Base-by-base conservation (phyloP, 1,139 yeast species). In the Tardiomyces blankii region DNA sequence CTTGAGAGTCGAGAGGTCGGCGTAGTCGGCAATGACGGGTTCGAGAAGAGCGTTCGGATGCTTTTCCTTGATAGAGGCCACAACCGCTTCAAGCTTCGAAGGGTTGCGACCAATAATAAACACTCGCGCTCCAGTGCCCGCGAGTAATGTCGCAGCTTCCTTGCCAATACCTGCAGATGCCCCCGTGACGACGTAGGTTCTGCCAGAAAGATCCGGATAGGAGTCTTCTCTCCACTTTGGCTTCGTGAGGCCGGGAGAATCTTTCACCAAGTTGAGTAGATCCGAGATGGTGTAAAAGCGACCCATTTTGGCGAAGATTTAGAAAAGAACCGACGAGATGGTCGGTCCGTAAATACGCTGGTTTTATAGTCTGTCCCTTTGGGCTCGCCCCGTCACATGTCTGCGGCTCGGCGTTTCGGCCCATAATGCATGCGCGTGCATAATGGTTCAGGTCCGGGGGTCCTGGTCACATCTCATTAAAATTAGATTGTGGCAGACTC, bases 121-220 rank as follows among this genome's bases (percentile, higher is more conserved):
- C 18, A 67, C 52, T 40, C 57, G 57, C 21, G 71, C 69, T 14
- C 72, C 73, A 11, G 70, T 67, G 51, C 69, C 72, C 38, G 70
- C 70, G 38, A 64, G 57, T 1, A 70, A 72, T 44, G 58, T 57
- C 38, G 70, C 72, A 54, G 72, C 66, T 35, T 71, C 68, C 50
- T 58, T 62, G 14, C 76, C 77, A 46, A 72, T 68, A n/a, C 75
- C 75, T 42, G 67, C 64, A 27, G 67, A 62, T 25, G 61, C 56
- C 30, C 75, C 75, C 2, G 75, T 70, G 25, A 71, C 63, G 25
- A 68, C 45, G n/a, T 64, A 68, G 2, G 53, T 54, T 46, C 61
- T 66, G 3, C 64, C 69, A 7, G 62, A 54, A 39, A 70, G 56
- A 47, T 67, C 69, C 14, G 49, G 47, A 19, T 44, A 38, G 38